Conservation (phyloP, 306 rosid species). For the Morella rubra region DNA sequence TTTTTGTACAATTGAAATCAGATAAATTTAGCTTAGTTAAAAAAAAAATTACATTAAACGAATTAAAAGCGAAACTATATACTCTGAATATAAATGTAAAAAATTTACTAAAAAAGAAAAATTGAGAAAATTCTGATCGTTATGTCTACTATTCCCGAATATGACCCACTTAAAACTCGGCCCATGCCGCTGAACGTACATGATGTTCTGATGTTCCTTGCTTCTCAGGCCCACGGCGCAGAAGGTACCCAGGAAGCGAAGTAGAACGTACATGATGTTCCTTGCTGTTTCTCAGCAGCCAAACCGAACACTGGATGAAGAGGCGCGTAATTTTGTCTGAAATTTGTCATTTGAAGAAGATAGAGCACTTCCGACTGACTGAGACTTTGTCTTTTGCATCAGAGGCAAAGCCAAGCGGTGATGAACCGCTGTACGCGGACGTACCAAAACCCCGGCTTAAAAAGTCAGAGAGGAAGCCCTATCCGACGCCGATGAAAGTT, state of each 20-base stretch:
- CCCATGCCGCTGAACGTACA: neutral
- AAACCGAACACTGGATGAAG: constrained; percentile 31
- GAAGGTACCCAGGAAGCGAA: neutral
- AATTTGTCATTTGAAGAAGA: constrained; percentile 31
- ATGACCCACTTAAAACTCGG: neutral
- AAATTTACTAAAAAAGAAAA: too few species aligned
- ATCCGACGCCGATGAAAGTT: constrained; percentile 71
- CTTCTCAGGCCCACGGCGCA: neutral
- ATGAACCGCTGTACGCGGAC: constrained; percentile 46
- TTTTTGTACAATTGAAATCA: too few species aligned
- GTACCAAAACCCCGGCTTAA: constrained; percentile 50
- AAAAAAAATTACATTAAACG: too few species aligned
- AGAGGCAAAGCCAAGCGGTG: constrained; percentile 14
- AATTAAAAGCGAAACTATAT: too few species aligned
- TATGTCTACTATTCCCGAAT: too few species aligned
- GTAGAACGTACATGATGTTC: neutral
- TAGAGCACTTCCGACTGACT: constrained; percentile 22
- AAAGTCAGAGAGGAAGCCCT: constrained; percentile 68
- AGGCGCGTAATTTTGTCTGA: constrained; percentile 11
- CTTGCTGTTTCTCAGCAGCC: neutral
- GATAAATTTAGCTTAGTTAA: too few species aligned
- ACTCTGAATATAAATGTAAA: too few species aligned
- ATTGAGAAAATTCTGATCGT: too few species aligned
- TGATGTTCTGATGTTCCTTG: neutral
- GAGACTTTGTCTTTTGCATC: constrained; percentile 29